Base-by-base conservation (phyloP, 1,284 basidiomycete genomes). In the Ustilago loliicola region DNA sequence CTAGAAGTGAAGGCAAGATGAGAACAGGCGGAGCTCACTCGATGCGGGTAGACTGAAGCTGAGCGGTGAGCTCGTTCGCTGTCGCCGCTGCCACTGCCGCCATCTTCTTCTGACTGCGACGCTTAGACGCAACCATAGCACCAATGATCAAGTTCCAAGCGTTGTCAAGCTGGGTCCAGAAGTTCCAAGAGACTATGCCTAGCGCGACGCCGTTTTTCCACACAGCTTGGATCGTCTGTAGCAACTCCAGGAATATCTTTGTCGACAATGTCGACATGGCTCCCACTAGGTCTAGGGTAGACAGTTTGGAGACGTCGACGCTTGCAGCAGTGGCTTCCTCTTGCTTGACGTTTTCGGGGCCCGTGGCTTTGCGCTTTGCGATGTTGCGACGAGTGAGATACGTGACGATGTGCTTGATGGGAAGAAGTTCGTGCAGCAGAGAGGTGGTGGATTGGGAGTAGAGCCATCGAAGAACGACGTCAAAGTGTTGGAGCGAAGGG, bases 151-250 rank as follows among this genome's bases (percentile, higher is more conserved):
- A 47, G 52, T 62, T 64, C 77, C 77, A 79, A 2, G 73, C 70
- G 2, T 72, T 65, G 55, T 77, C 69, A 19, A 79, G 57, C 50
- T 62, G 58, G 11, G 52, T 42, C 77, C 77, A 79, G 36, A 72
- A 79, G 47, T 50, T 56, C 30, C 53, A 59, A 21, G 70, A 63
- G 50, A 69, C 45, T 59, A 79, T 68, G 54, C 77, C 77, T n/a
- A 79, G 38, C 8, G 77, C 77, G 1, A 65, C 73, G 34, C 74
- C 77, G 68, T 77, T 79, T 50, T 72, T 74, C 77, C 77, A 79
- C 25, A 73, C 69, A 1, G 62, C 58, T 36, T 79, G 77, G 63
- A 79, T 71, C 23, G 45, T 50, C 40, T 71, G 63, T 19, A 74
- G 61, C n/a, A 42, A 19, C 10, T 66, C 68, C 47, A 79, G 70